phyloP scores from a whole-genome alignment of 371 early-diverging fungal genomes.

The Circinella minor region DNA sequence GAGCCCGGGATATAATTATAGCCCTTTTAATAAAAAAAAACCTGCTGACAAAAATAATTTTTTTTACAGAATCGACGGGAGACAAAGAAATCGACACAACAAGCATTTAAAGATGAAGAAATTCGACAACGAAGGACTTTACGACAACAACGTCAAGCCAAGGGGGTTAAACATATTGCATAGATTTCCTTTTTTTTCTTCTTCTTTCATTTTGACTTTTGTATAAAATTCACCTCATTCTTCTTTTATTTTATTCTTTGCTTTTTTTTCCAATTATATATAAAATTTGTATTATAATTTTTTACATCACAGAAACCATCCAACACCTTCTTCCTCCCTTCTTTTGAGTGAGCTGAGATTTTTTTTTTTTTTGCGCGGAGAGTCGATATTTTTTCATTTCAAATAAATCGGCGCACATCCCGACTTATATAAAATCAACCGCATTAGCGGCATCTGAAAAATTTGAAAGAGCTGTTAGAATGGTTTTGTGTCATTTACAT shows the following conservation, averaged over 20 bases:
- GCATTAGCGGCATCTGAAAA: not conserved
- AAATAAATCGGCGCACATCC: not conserved
- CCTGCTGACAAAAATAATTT: slow-evolving; percentile 7
- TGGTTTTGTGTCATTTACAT: too few species aligned
- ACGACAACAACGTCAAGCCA: slow-evolving; percentile 55
- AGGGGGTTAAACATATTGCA: slow-evolving; percentile 49
- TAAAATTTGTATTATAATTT: too few species aligned
- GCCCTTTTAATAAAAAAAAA: not conserved
- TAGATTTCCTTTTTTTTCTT: not conserved
- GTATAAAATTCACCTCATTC: not conserved
- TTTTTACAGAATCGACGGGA: slow-evolving; percentile 59
- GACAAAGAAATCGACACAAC: slow-evolving; percentile 78
- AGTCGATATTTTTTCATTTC: not conserved
- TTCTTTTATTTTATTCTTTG: too few species aligned
- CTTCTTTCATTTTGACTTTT: too few species aligned
- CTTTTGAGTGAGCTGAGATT: not conserved
- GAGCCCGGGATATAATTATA: not conserved
- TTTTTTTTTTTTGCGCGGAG: slow-evolving; percentile 5
- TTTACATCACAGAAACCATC: not conserved
- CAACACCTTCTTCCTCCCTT: not conserved
- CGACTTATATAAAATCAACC: not conserved
- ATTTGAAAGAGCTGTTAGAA: too few species aligned
- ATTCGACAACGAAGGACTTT: slow-evolving; percentile 54
- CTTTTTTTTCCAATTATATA: too few species aligned
- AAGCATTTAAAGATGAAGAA: slow-evolving; percentile 74